These are phyloP conservation scores for Coniferiporia weirii DNA, from an alignment of 1,284 basidiomycete species.

Conservation along the genomic window DNA sequence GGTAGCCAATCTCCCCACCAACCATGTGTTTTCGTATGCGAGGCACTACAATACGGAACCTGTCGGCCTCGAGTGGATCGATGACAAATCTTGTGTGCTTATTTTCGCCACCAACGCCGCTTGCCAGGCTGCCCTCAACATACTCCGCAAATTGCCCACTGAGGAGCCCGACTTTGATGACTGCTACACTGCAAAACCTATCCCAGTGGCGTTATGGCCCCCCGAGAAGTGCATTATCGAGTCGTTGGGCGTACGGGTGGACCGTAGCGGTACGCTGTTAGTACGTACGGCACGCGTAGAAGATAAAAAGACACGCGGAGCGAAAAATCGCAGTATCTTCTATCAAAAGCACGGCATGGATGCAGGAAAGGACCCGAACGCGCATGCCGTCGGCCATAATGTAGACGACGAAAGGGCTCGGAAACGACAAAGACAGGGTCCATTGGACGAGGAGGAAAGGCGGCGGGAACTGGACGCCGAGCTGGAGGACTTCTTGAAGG, in stretches of 20 bases:
- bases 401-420: constrained; percentile 27
- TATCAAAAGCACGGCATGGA: constrained; percentile 64
- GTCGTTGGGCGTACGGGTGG: constrained; percentile 59
- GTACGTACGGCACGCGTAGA: constrained; percentile 67
- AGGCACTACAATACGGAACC: constrained; percentile 67
- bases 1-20: constrained; percentile 63
- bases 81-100: constrained; percentile 72
- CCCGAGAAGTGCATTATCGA: constrained; percentile 69
- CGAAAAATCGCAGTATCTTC: constrained; percentile 63
- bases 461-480: constrained; percentile 48
- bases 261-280: constrained; percentile 50
- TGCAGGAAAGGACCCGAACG: constrained; percentile 54
- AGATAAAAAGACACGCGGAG: constrained; percentile 71
- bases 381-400: constrained; percentile 25
- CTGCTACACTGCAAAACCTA: constrained; percentile 54
- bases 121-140: constrained; percentile 47
- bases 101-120: constrained; percentile 55
- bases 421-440: constrained; percentile 34
- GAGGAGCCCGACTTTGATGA: constrained; percentile 53
- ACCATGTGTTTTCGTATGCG: constrained; percentile 69
- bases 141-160: constrained; percentile 43
- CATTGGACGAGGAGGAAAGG: constrained; percentile 32
- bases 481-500: constrained; percentile 57
- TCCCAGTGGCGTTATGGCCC: constrained; percentile 69
- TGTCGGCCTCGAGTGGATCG: constrained; percentile 71